phyloP scores from a whole-genome alignment of 139 green algal genomes.

The Marvania coccoides region DNA sequence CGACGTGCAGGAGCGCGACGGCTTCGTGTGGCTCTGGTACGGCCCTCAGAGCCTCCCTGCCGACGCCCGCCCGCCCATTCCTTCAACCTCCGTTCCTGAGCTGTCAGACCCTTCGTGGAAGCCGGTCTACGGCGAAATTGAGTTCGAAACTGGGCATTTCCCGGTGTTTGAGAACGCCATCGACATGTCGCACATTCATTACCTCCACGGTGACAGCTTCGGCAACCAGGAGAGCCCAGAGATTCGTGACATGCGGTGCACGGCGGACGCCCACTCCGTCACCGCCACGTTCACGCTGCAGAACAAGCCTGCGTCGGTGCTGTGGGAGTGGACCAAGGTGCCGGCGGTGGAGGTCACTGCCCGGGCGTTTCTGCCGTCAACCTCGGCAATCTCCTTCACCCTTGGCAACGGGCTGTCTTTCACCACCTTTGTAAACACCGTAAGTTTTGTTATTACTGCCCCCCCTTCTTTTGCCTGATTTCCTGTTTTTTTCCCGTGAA shows the following conservation, averaged over 20 bases:
- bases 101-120: conserved; percentile 60
- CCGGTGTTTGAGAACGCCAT: conserved; percentile 77
- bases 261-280: conserved; percentile 26
- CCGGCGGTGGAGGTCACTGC: not conserved
- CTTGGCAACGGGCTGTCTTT: conserved; percentile 48
- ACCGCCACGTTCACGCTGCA: conserved; percentile 39
- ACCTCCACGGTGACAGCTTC: conserved; percentile 56
- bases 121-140: conserved; percentile 52
- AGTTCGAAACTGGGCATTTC: conserved; percentile 31
- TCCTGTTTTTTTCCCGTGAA: no score
- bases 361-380: conserved; percentile 42
- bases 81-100: conserved; percentile 51
- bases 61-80: conserved; percentile 64
- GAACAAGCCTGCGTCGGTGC: conserved; percentile 66
- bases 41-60: conserved; percentile 43
- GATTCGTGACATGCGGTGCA: conserved; percentile 54
- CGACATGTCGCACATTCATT: conserved; percentile 77
- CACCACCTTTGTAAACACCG: conserved; percentile 70
- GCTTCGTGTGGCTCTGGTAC: conserved; percentile 77
- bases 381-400: conserved; percentile 57
- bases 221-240: conserved; percentile 35
- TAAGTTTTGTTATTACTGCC: no score
- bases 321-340: conserved; percentile 56
- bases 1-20: conserved; percentile 49
- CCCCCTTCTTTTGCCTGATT: no score